Conservation (phyloP, 306 rosid genomes). For the Cicer pinnatifidum region DNA sequence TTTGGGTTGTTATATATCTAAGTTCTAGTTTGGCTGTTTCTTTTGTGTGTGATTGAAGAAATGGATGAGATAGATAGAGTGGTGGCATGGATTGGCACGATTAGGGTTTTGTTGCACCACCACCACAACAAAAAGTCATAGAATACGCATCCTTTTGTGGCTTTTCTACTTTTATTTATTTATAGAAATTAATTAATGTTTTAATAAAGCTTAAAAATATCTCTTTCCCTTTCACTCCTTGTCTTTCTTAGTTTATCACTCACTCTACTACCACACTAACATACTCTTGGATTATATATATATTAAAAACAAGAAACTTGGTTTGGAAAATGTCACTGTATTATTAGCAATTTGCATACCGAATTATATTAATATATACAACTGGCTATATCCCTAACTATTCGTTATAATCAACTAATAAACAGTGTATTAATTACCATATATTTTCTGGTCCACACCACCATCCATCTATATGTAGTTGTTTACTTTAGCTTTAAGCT, state of each 20-base stretch:
- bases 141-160: conserved; percentile 50
- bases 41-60: conserved; percentile 27
- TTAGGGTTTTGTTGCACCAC: conserved; percentile 69
- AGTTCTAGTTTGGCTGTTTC: not conserved
- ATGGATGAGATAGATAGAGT: not conserved
- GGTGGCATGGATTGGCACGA: conserved; percentile 42
- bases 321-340: conserved; percentile 47
- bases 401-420: not conserved
- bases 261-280: conserved; percentile 45
- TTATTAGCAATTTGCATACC: conserved; percentile 40
- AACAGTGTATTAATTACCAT: not conserved
- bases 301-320: conserved; percentile 13
- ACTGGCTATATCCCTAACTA: conserved; percentile 23
- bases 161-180: not conserved
- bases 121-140: conserved; percentile 69
- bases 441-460: conserved; percentile 33
- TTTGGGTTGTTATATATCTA: not conserved
- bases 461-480: not conserved
- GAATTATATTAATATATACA: not conserved
- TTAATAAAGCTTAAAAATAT: conserved; percentile 36
- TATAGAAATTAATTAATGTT: conserved; percentile 6
- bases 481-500: conserved; percentile 32
- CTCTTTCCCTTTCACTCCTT: conserved; percentile 21
- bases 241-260: conserved; percentile 37
- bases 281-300: conserved; percentile 6